These are phyloP conservation scores for Nemophila menziesii DNA, from an alignment of 257 asterid genomes.

Conservation along the genomic window DNA sequence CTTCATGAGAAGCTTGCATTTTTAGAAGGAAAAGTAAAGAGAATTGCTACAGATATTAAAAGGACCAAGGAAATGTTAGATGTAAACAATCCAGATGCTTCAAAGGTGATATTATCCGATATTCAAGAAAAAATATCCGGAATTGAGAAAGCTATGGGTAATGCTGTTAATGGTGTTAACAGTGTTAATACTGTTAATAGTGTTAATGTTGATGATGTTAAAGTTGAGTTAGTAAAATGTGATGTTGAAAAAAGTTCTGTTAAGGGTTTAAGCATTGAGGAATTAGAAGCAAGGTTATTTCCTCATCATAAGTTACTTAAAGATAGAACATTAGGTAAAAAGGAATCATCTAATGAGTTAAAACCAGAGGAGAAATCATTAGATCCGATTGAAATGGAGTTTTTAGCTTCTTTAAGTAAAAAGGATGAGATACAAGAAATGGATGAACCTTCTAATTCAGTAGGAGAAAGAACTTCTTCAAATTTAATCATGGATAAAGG, in stretches of 20 bases:
- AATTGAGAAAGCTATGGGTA: constrained; percentile 65
- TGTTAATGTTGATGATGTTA: constrained; percentile 22
- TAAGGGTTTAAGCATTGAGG: constrained; percentile 47
- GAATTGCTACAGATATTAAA: constrained; percentile 70
- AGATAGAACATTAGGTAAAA: constrained; percentile 39
- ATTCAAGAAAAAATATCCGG: constrained; percentile 69
- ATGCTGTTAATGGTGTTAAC: constrained; percentile 24
- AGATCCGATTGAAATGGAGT: constrained; percentile 24
- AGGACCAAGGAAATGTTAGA: constrained; percentile 66
- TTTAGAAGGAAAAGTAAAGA: constrained; percentile 74
- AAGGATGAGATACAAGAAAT: constrained; percentile 34
- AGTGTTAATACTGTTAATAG: constrained; percentile 42
- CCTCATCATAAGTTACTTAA: constrained; percentile 70
- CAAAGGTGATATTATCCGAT: constrained; percentile 48
- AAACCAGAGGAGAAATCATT: constrained; percentile 19
- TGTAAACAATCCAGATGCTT: constrained; percentile 49
- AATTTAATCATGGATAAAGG: constrained; percentile 18
- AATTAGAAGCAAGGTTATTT: constrained; percentile 54
- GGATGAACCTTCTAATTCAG: constrained; percentile 26
- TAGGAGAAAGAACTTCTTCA: constrained; percentile 18
- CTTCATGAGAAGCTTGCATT: constrained; percentile 69
- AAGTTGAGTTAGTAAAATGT: constrained; percentile 8
- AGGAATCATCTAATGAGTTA: constrained; percentile 16
- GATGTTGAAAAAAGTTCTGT: constrained; percentile 21
- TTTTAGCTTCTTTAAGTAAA: constrained; percentile 29